These are phyloP conservation scores for Beverwykella pulmonaria DNA, from an alignment of 495 filamentous ascomycete species.

Conservation along the genomic window DNA sequence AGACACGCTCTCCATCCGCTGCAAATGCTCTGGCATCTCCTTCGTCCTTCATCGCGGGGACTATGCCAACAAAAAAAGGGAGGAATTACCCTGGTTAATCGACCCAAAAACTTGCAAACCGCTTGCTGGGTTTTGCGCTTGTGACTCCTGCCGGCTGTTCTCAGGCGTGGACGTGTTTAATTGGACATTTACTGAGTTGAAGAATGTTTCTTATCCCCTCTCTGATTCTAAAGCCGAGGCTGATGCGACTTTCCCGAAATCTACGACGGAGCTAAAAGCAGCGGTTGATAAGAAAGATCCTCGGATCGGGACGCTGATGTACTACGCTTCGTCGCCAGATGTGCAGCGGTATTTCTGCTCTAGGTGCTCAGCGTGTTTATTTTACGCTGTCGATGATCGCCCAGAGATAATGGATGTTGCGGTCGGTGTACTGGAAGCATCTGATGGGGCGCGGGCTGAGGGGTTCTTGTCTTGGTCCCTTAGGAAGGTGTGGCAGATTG, in stretches of 20 bases:
- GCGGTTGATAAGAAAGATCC: conserved; percentile 38
- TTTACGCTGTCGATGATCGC: conserved; percentile 51
- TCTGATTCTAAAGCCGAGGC: conserved; percentile 32
- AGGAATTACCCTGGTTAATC: conserved; percentile 49
- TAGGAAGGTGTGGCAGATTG: background rate
- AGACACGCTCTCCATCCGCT: conserved; percentile 37
- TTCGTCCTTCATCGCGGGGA: conserved; percentile 48
- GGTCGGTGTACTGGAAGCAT: conserved; percentile 53
- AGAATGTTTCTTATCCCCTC: conserved; percentile 35
- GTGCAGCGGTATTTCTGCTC: conserved; percentile 58
- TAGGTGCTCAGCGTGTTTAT: conserved; percentile 56
- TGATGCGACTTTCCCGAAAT: conserved; percentile 25
- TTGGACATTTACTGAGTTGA: conserved; percentile 49
- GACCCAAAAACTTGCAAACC: conserved; percentile 48
- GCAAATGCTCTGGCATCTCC: conserved; percentile 56
- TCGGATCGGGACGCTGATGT: conserved; percentile 52
- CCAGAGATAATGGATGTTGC: conserved; percentile 55
- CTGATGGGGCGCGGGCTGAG: conserved; percentile 56
- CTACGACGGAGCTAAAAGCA: conserved; percentile 36
- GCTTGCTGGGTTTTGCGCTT: conserved; percentile 51
- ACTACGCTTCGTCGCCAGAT: conserved; percentile 51
- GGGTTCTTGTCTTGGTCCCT: conserved; percentile 23
- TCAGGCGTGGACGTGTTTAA: conserved; percentile 51
- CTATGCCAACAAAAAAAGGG: conserved; percentile 36
- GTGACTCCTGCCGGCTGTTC: conserved; percentile 56